Percentiles rank a stretch among this genome's conserved stretches.
phyloP scores from a whole-genome alignment of 257 asterid genomes.

The Fraxinus americana region DNA sequence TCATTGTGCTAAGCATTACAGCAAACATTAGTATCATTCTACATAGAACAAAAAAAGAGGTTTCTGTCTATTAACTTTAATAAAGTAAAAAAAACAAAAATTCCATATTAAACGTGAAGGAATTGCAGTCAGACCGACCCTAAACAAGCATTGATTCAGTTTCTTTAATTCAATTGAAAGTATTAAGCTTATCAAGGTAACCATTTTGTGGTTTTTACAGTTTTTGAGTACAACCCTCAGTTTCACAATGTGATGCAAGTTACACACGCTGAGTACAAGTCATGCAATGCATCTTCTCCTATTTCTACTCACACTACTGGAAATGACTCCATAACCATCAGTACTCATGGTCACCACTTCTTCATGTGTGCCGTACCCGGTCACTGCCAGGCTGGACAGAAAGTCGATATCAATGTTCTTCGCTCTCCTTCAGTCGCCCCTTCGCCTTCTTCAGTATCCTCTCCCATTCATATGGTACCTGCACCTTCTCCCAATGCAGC shows the following conservation, averaged over 20 bases:
- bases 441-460: conserved; percentile 40
- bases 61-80: too few species aligned
- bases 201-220: conserved; percentile 28
- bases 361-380: conserved; percentile 83
- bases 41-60: background rate
- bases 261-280: conserved; percentile 52
- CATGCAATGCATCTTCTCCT: conserved; percentile 75
- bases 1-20: background rate
- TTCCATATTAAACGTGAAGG: too few species aligned
- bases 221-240: conserved; percentile 70
- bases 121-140: too few species aligned
- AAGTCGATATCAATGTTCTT: conserved; percentile 69
- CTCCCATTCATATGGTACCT: conserved; percentile 43
- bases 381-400: conserved; percentile 86
- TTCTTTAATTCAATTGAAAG: too few species aligned
- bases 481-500: conserved; percentile 63
- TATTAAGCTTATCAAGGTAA: background rate
- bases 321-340: conserved; percentile 69
- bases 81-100: too few species aligned
- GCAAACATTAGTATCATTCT: background rate
- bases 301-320: conserved; percentile 78
- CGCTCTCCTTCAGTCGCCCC: conserved; percentile 40
- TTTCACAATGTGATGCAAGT: conserved; percentile 92
- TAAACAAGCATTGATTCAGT: too few species aligned
- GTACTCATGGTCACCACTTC: conserved; percentile 68